A percentile compares a stretch with the other conserved stretches of the same genome.
Conservation (phyloP, 2,329 filamentous ascomycete species). For the Diaporthe citri region DNA sequence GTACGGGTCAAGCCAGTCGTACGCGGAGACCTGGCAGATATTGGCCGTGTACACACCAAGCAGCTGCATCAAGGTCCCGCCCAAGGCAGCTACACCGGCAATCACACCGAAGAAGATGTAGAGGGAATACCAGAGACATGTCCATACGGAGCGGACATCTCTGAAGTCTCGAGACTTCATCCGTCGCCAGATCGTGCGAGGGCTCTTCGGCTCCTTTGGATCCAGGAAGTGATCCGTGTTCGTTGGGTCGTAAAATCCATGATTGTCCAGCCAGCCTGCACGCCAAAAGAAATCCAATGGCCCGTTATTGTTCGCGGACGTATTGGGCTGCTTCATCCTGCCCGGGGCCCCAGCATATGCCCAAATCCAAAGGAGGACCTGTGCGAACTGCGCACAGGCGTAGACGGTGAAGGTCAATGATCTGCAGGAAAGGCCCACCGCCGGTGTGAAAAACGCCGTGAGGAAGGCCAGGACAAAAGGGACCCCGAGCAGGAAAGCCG, state of each 20-base stretch:
- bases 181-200: background rate
- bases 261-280: slow-evolving; percentile 42
- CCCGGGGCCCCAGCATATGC: slow-evolving; percentile 41
- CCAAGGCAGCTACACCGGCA: slow-evolving; percentile 55
- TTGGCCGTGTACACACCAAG: slow-evolving; percentile 45
- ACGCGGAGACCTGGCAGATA: slow-evolving; percentile 40
- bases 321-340: background rate
- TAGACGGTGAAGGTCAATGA: slow-evolving; percentile 45
- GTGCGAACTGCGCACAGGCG: slow-evolving; percentile 33
- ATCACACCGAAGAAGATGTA: slow-evolving; percentile 49
- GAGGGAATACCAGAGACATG: slow-evolving; percentile 41
- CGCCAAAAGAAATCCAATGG: slow-evolving; percentile 36
- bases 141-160: slow-evolving; percentile 28
- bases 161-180: slow-evolving; percentile 18
- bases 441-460: slow-evolving; percentile 44
- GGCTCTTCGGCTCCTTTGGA: slow-evolving; percentile 9
- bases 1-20: slow-evolving; percentile 42
- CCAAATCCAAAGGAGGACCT: slow-evolving; percentile 46
- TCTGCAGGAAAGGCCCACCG: slow-evolving; percentile 44
- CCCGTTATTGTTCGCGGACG: background rate
- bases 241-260: slow-evolving; percentile 43
- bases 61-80: slow-evolving; percentile 46
- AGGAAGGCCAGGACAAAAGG: slow-evolving; percentile 44
- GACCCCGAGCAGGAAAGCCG: slow-evolving; percentile 41
- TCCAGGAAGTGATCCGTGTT: slow-evolving; percentile 39